Evolutionary conservation across 768 basidiomycete species (phyloP), one percentile per base, ranked within the genome.

Genomic region (Mycena galopus): DNA sequence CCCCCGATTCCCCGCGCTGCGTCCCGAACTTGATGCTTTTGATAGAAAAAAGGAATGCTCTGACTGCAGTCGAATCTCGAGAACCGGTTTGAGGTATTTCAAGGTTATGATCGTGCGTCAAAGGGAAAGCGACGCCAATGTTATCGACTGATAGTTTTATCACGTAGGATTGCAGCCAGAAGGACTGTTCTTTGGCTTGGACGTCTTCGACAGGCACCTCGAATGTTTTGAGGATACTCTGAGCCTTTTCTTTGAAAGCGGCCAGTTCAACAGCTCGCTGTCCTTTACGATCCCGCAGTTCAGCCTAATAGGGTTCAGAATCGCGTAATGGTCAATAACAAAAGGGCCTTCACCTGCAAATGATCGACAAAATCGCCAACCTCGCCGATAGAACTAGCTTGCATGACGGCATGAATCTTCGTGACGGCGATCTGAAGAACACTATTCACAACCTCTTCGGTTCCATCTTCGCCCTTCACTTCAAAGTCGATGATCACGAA

Each of bases 351-450:
- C 83, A 93, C 95, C 87, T 94, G 95, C 50, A 95, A 84, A 75
- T 95, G 88, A 78, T 97, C 96, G 47, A 96, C 81, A 73, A 96
- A 95, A 79, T 98, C 97, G 19, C 93, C 94, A 10, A 98, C 84
- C 78, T 97, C 94, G 25, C 93, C 93, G 61, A 98, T 92, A 0
- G 97, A 97, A 73, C 94, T 95, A 12, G 97, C 93, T 79, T 96
- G 96, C 93, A 98, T 92, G 37, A 97, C 94, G 1, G 97, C 96
- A 77, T 98, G 95, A 3, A 96, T 90, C 80, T 93, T 94, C 10
- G 88, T 90, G 27, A 97, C 81, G 1, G 84, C 80, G 33, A 96
- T 71, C 39, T 90, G 84, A 30, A 94, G 79, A 8, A 78, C 78
- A 59, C 86, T 84, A 25, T 73, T 76, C 2, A 64, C 17, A 30